Evolutionary conservation across 2,329 filamentous ascomycete genomes (phyloP), one percentile per base, ranked within the genome.

Genomic region (Colletotrichum sp.): DNA sequence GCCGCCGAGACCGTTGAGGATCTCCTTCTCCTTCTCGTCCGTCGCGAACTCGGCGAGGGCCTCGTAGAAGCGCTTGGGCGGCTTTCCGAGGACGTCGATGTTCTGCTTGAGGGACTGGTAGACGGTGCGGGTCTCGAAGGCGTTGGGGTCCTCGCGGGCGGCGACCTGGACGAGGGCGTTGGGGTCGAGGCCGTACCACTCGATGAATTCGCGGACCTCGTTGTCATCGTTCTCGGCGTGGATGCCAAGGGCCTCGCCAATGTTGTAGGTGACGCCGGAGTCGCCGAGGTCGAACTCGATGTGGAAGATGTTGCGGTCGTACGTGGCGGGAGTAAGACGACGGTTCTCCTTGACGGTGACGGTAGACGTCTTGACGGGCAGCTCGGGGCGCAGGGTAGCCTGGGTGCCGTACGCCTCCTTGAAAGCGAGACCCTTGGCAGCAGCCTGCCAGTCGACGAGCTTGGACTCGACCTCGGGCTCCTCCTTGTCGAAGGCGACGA

Each of bases 251-350:
- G 97, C 97, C 87, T 99, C 97, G 73, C 97, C 97, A 81, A 99
- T 99, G 83, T 98, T 95, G 87, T 99, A 99, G 57, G 92, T 98
- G 78, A 99, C 92, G 52, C 96, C 96, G 38, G 96, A 98, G 81
- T 93, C 87, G 76, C 96, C 96, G 28, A 99, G 92, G 82, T 99
- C 97, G 82, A 99, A 99, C 86, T 99, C 97, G 78, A 99, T 99
- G 88, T 99, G 97, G 93, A 99, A 99, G 86, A 99, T 99, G 90
- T 99, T 98, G 80, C 97, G 95, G 85, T 99, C 96, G 83, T 99
- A 99, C 36, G 93, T 94, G 28, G 86, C 81, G 5, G 97, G 97
- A 0, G 97, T 99, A 71, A 99, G 91, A 78, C 97, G 93, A 77
- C 97, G 95, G 87, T 98, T 98, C 88, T 99, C 97, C 88, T 98